Percentiles rank a stretch among this genome's conserved stretches.
Conservation (phyloP, 176 grass and related monocot genomes). For the Oryza longistaminata region DNA sequence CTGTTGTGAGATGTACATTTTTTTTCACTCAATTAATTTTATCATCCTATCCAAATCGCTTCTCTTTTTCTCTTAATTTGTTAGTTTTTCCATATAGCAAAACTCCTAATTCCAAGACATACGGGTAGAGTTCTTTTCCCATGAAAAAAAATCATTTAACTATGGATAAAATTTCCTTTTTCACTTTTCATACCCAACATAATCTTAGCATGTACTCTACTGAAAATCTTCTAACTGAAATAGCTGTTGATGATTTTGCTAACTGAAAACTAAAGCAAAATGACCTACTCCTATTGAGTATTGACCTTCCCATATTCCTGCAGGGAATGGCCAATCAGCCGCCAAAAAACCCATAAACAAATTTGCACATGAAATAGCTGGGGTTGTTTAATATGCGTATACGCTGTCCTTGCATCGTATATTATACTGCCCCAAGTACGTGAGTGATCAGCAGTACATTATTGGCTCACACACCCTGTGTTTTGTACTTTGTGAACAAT, state of each 20-base stretch:
- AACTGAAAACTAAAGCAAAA: not conserved
- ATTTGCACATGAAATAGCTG: slow-evolving; percentile 22
- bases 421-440: slow-evolving; percentile 21
- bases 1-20: not conserved
- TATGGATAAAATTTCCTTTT: not conserved
- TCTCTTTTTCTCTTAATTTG: not conserved
- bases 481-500: slow-evolving; percentile 44
- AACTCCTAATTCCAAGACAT: not conserved
- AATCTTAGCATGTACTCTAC: not conserved
- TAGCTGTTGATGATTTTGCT: not conserved
- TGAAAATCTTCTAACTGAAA: not conserved
- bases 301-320: not conserved
- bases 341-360: not conserved
- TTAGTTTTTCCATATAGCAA: not conserved
- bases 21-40: not conserved
- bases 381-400: not conserved
- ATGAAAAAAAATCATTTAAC: not conserved
- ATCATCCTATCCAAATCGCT: not conserved
- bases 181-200: not conserved
- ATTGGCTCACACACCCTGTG: slow-evolving; percentile 44
- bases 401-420: not conserved
- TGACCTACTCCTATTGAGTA: not conserved
- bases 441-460: slow-evolving; percentile 11
- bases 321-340: not conserved
- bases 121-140: not conserved